These are phyloP conservation scores for Pseudogymnoascus sp. DNA, from an alignment of 2,329 filamentous ascomycete species.

Conservation along the genomic window DNA sequence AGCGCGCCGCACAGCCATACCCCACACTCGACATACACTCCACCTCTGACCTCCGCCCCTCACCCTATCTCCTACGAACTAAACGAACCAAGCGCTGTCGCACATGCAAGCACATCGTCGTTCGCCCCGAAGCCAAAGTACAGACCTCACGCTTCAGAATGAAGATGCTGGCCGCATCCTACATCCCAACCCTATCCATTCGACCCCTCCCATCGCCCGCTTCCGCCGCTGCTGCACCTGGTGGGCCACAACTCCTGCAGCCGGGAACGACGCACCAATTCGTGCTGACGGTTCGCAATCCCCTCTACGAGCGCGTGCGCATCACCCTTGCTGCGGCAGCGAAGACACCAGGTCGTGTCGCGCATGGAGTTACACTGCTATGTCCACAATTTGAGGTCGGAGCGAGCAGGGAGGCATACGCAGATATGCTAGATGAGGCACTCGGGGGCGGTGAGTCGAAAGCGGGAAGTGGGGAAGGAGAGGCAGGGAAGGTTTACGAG, in stretches of 20 bases:
- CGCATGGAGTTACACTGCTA: slow-evolving; percentile 77
- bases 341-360: slow-evolving; percentile 66
- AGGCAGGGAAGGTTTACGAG: slow-evolving; percentile 95
- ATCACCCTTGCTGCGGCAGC: slow-evolving; percentile 81
- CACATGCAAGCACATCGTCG: slow-evolving; percentile 86
- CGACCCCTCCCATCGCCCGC: slow-evolving; percentile 44
- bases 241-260: slow-evolving; percentile 31
- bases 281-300: slow-evolving; percentile 84
- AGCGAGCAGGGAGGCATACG: slow-evolving; percentile 52
- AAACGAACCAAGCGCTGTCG: slow-evolving; percentile 93
- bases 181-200: slow-evolving; percentile 76
- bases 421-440: slow-evolving; percentile 89
- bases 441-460: slow-evolving; percentile 34
- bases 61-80: slow-evolving; percentile 75
- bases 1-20: slow-evolving; percentile 26
- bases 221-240: slow-evolving; percentile 25
- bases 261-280: slow-evolving; percentile 64
- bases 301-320: slow-evolving; percentile 82
- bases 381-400: slow-evolving; percentile 93
- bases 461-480: slow-evolving; percentile 47
- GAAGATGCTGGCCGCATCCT: slow-evolving; percentile 76
- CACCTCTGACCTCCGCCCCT: slow-evolving; percentile 66
- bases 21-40: slow-evolving; percentile 43
- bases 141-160: slow-evolving; percentile 87
- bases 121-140: slow-evolving; percentile 87